Conservation (phyloP, 768 basidiomycete genomes). For the Lentinula aciculospora region DNA sequence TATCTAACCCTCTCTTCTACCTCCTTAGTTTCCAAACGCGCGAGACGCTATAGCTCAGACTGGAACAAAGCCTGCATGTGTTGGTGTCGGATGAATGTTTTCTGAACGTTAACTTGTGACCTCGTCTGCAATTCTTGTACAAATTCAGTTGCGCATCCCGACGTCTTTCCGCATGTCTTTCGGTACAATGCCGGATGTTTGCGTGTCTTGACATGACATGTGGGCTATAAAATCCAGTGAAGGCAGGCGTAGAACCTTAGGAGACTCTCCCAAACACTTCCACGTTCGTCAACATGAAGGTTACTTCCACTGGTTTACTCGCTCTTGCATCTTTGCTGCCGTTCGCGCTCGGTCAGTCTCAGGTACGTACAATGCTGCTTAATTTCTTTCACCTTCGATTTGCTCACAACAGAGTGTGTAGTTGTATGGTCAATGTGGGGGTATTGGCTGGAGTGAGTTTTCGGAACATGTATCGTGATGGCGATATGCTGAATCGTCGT, state of each 20-base stretch:
- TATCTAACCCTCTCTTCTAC: too few relatives aligned
- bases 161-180: slow-evolving; percentile 20
- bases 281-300: neutral
- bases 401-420: neutral
- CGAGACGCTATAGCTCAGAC: too few relatives aligned
- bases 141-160: slow-evolving; percentile 13
- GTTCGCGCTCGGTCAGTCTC: slow-evolving; percentile 4
- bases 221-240: neutral
- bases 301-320: slow-evolving; percentile 4
- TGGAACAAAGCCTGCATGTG: too few relatives aligned
- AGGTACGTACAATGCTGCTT: neutral
- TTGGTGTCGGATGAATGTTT: neutral
- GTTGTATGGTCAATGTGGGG: slow-evolving; percentile 7
- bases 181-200: slow-evolving; percentile 34
- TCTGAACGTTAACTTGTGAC: neutral
- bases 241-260: neutral
- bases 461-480: neutral
- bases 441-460: slow-evolving; percentile 8
- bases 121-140: neutral
- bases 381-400: neutral
- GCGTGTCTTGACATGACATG: neutral
- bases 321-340: slow-evolving; percentile 3
- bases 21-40: too few relatives aligned
- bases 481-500: neutral
- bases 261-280: neutral